Evolutionary conservation across 1,284 basidiomycete species (phyloP), one percentile per base, ranked within the genome.

Genomic region (Ustilago nuda): DNA sequence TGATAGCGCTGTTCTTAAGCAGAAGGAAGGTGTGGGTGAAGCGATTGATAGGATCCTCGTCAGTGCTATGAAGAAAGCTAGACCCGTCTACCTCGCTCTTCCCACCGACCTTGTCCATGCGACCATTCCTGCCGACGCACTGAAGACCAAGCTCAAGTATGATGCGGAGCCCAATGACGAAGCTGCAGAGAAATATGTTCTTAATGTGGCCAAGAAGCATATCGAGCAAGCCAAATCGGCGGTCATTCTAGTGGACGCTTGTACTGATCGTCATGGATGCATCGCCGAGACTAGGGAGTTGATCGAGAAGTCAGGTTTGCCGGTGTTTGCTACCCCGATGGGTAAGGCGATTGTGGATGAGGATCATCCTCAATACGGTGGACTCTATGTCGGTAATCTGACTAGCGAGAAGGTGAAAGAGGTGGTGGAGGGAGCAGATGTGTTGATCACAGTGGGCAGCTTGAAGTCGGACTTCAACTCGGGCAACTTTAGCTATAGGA

Each of bases 381-480:
- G 95, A 15, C 92, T 93, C 84, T 86, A 92, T 87, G 46, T 70
- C 52, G 61, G 55, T 57, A 64, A 63, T 8, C 59, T 46, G 36
- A 48, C 66, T 4, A 48, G 46, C 19, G 90, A 91, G 0, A 88
- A 88, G 17, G 89, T 95, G 77, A 91, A 91, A 84, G 89, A 92
- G 60, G 90, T 90, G 69, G 91, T 97, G 39, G 94, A 98, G 86
- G 87, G 86, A 2, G 91, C 94, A 11, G 94, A 94, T 82, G 89
- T 98, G 57, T 91, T 95, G 66, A 87, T 98, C 36, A 93, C 92
- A 43, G 88, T 97, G 68, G 95, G 95, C 23, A 88, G 89, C 0
- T 87, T 97, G 56, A 91, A 91, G 87, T 91, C 90, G 67, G 96
- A 98, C 86, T 97, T 95, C 89, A 98, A 98, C 85, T 92, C 92